Evolutionary conservation across 768 basidiomycete species (phyloP), one percentile per base, ranked within the genome.

Genomic region (Agrocybe pediades): DNA sequence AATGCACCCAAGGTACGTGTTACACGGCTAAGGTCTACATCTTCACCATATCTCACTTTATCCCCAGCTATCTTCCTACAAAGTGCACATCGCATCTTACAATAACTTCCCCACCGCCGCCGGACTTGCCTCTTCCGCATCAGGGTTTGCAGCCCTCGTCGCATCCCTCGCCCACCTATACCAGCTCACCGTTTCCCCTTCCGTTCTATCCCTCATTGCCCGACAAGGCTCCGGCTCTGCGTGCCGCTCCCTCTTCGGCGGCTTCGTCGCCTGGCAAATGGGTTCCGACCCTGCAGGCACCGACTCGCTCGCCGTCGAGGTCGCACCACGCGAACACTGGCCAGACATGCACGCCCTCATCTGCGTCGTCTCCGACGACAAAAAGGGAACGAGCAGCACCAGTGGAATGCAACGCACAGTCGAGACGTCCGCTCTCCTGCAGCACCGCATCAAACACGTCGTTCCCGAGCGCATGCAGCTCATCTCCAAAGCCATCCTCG

Each of bases 31-130:
- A 44, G 15, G 54, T 41, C 55, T 57, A 13, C 61, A 51, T 54
- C 48, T 36, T 30, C 41, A 7, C 15, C 17, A 9, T 41, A 39
- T 24, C 25, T 29, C 15, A 39, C n/a, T 23, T n/a, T n/a, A 19
- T 49, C n/a, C 49, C 26, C 62, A 91, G 87, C 71, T 95, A 30
- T 90, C 94, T 0, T 60, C 74, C 15, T 90, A 75, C 69, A 74
- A 81, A 16, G 83, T 98, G 3, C 95, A 94, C 74, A 94, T 99
- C 63, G 85, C 85, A 52, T 98, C 96, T 6, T 87, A 85, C 75
- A 99, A 99, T 81, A 98, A 98, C 77, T 98, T 99, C 80, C 97
- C 97, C 25, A 99, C 97, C 13, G 97, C 97, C 13, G 97, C 97
- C 0, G 97, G 97, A 3, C 86, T 99, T 41, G 97, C 97, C 1